phyloP scores from a whole-genome alignment of 1,139 yeast genomes.

The Candida sp. region DNA sequence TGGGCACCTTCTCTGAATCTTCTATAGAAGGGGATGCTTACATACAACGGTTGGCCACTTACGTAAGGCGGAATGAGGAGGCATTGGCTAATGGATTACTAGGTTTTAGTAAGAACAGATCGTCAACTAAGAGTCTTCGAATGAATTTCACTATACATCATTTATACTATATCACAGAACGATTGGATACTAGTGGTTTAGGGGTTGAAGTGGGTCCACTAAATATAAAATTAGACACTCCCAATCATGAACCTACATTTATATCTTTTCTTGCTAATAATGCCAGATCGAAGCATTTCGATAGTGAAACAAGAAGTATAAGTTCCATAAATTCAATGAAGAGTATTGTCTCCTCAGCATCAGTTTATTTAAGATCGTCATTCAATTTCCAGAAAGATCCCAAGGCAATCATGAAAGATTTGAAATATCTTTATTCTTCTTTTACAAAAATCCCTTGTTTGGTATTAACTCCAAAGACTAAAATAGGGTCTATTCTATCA shows the following conservation, averaged over 20 bases:
- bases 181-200: slow-evolving; percentile 51
- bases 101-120: slow-evolving; percentile 33
- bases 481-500: slow-evolving; percentile 52
- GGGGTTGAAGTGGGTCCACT: slow-evolving; percentile 63
- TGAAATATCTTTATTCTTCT: slow-evolving; percentile 59
- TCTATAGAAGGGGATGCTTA: slow-evolving; percentile 44
- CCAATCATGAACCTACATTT: slow-evolving; percentile 56
- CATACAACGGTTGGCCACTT: slow-evolving; percentile 38
- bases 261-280: slow-evolving; percentile 49
- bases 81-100: slow-evolving; percentile 45
- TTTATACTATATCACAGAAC: slow-evolving; percentile 55
- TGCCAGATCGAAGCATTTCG: slow-evolving; percentile 42
- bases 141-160: slow-evolving; percentile 61
- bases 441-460: slow-evolving; percentile 67
- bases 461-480: slow-evolving; percentile 56
- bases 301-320: slow-evolving; percentile 58
- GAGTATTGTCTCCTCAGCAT: slow-evolving; percentile 48
- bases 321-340: slow-evolving; percentile 63
- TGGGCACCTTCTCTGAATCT: slow-evolving; percentile 21
- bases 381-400: slow-evolving; percentile 39
- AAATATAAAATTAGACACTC: slow-evolving; percentile 55
- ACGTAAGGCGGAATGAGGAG: slow-evolving; percentile 41
- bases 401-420: slow-evolving; percentile 42
- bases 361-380: slow-evolving; percentile 41
- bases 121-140: slow-evolving; percentile 46